phyloP scores from a whole-genome alignment of 495 filamentous ascomycete species.

The Articulospora tetracladia region DNA sequence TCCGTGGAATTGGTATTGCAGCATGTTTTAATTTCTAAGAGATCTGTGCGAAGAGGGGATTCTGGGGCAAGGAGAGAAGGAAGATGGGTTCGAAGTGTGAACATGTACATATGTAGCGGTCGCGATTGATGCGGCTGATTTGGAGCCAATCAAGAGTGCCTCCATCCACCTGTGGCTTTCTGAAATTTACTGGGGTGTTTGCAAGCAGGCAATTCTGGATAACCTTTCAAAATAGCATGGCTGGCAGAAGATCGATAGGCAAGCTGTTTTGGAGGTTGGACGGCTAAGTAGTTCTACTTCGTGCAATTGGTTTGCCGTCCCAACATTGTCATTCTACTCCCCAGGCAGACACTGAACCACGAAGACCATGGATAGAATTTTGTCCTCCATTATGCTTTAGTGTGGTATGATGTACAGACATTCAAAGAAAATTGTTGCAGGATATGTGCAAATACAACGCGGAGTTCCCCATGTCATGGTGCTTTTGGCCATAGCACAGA shows the following conservation, averaged over 20 bases:
- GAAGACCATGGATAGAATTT: neutral
- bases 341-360: neutral
- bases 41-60: neutral
- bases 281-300: too few species aligned
- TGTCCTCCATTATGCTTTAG: slow-evolving; percentile 23
- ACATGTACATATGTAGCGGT: too few species aligned
- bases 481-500: slow-evolving; percentile 10
- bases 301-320: too few species aligned
- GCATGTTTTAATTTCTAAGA: too few species aligned
- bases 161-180: neutral
- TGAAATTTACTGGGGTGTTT: too few species aligned
- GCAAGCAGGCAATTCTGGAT: neutral
- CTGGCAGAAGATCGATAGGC: too few species aligned
- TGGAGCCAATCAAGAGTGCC: neutral
- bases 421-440: slow-evolving; percentile 26
- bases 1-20: too few species aligned
- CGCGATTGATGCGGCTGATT: too few species aligned
- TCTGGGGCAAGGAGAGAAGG: neutral
- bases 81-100: too few species aligned
- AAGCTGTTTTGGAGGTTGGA: too few species aligned
- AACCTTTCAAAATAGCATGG: neutral
- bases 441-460: slow-evolving; percentile 26
- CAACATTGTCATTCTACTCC: too few species aligned
- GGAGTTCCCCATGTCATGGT: slow-evolving; percentile 1
- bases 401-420: slow-evolving; percentile 27